A percentile compares a stretch with the other conserved stretches of the same genome.
Evolutionary conservation across 768 basidiomycete species (phyloP).

Genomic region (Collybiopsis confluens): DNA sequence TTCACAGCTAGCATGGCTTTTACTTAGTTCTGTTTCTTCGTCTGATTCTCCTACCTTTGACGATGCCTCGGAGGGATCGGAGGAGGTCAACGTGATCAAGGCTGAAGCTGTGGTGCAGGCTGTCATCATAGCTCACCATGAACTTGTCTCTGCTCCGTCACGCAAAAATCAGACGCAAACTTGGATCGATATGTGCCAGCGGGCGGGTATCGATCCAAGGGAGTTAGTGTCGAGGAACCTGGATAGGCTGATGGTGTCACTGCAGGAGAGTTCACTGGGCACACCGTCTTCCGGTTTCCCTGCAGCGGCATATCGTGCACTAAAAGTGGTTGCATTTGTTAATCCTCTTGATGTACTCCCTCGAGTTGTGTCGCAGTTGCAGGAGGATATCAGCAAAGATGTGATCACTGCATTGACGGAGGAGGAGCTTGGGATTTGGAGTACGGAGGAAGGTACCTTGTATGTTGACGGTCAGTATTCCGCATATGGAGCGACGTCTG

Average conservation of each 20-base stretch:
- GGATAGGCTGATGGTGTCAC: slow-evolving; percentile 42
- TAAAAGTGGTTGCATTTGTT: slow-evolving; percentile 78
- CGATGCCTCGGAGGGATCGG: too few relatives aligned
- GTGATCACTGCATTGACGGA: slow-evolving; percentile 62
- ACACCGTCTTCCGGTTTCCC: slow-evolving; percentile 42
- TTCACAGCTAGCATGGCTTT: slow-evolving; percentile 44
- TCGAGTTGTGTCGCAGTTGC: slow-evolving; percentile 62
- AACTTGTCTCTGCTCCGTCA: slow-evolving; percentile 31
- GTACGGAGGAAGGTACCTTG: slow-evolving; percentile 74
- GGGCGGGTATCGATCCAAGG: slow-evolving; percentile 61
- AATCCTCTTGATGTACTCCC: slow-evolving; percentile 67
- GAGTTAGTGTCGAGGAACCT: slow-evolving; percentile 49
- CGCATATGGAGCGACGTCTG: neutral
- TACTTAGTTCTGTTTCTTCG: slow-evolving; percentile 46
- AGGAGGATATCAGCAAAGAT: slow-evolving; percentile 56
- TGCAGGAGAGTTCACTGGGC: slow-evolving; percentile 41
- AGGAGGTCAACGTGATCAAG: slow-evolving; percentile 26
- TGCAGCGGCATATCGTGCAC: slow-evolving; percentile 70
- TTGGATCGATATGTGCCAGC: slow-evolving; percentile 84
- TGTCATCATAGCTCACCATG: slow-evolving; percentile 73
- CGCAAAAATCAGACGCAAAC: slow-evolving; percentile 51
- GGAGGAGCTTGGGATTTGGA: slow-evolving; percentile 80
- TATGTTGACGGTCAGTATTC: slow-evolving; percentile 68
- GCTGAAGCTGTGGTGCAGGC: slow-evolving; percentile 49
- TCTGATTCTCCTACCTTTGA: too few relatives aligned